Base-by-base conservation (phyloP, 805 yeast genomes). In the Candida ascalaphidarum region DNA sequence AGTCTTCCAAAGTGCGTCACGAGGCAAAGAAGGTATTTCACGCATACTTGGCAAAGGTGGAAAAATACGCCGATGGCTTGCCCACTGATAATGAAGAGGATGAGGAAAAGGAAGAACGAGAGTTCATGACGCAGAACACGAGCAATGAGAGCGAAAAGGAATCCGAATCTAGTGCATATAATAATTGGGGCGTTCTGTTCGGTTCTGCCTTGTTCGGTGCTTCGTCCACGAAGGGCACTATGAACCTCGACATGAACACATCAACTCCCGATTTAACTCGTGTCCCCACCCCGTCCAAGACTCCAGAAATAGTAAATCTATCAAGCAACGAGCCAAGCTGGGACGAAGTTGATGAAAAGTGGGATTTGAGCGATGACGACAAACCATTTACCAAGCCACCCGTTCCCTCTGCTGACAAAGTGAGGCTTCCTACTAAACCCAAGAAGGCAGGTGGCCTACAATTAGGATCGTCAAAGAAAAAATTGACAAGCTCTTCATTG, bases 1-100 rank as follows among this genome's bases (percentile, higher is more conserved):
- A 50, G 28, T 79, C 84, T 8, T 55, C 60, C 5, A 68, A 71
- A 29, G 88, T 89, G 3, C 65, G 97, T 34, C 53, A 53, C 0
- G 82, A 80, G 44, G 95, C 96, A 0, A 73, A 73, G 40, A 53
- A 64, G 25, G 68, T 85, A 0, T 76, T 89, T 38, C 76, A 78
- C 16, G 32, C 66, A 16, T 80, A 82, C 44, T 48, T 63, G 16
- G 45, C 51, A 10, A 38, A 55, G 2, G 68, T 63, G 10, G 68
- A 63, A 33, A 36, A 40, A 20, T 60, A 61, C 34, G 63, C 67
- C 0, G 41, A 49, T 2, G 35, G 50, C 2, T 46, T 62, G 23
- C 61, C 64, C 1, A 41, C 47, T 8, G 42, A 27, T 3, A 64
- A 55, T 26, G 64, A 46, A 12, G 61, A 58, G 21, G 68, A 58